These are phyloP conservation scores for Tilletiaria anomala DNA, from an alignment of 1,284 basidiomycete genomes.

Conservation along the genomic window DNA sequence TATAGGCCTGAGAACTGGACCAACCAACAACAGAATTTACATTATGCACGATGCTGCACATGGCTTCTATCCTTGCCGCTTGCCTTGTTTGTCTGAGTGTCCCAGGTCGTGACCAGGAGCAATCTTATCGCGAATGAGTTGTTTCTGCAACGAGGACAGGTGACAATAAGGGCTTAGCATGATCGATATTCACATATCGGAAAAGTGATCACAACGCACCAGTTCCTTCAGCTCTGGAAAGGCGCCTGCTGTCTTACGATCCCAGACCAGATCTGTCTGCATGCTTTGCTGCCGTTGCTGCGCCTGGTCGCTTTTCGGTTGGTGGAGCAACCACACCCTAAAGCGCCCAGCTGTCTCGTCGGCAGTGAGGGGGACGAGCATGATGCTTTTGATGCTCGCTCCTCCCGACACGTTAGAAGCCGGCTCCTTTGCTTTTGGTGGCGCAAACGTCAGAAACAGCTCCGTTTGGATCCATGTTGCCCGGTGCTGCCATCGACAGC, in stretches of 20 bases:
- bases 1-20: no score
- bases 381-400: slow-evolving; percentile 1
- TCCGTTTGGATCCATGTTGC: slow-evolving; percentile 10
- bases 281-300: not conserved
- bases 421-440: not conserved
- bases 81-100: slow-evolving; percentile 10
- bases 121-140: slow-evolving; percentile 7
- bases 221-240: slow-evolving; percentile 12
- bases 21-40: no score
- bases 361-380: slow-evolving; percentile 3
- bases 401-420: not conserved
- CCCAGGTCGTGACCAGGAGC: slow-evolving; percentile 6
- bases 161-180: not conserved
- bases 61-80: no score
- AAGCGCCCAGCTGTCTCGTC: slow-evolving; percentile 7
- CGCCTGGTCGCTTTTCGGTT: not conserved
- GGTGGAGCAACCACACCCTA: slow-evolving; percentile 5
- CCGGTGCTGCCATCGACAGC: slow-evolving; percentile 9
- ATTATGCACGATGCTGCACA: no score
- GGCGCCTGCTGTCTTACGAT: slow-evolving; percentile 6
- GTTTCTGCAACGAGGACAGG: slow-evolving; percentile 3
- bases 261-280: slow-evolving; percentile 4
- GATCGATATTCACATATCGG: not conserved
- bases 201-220: not conserved
- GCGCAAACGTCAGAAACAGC: slow-evolving; percentile 6